phyloP scores from a whole-genome alignment of 164 flowering plant genomes.

The Aristolochia contorta region DNA sequence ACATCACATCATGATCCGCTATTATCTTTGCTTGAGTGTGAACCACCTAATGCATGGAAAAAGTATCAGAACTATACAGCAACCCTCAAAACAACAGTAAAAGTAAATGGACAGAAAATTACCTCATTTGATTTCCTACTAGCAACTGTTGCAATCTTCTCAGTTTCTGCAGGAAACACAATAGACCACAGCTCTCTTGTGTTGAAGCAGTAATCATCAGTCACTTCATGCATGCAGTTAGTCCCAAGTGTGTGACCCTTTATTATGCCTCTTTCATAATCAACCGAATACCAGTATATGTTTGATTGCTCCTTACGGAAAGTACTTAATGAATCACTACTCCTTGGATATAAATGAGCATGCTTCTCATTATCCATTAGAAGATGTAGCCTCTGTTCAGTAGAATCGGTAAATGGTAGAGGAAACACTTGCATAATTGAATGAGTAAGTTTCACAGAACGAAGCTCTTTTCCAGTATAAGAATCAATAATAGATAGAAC shows the following conservation, averaged over 20 bases:
- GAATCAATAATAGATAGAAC: constrained; percentile 85
- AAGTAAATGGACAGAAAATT: constrained; percentile 2
- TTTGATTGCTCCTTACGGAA: constrained; percentile 55
- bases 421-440: constrained; percentile 66
- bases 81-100: neutral
- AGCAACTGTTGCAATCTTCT: constrained; percentile 64
- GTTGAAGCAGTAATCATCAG: constrained; percentile 73
- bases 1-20: constrained; percentile 78
- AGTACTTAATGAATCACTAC: constrained; percentile 51
- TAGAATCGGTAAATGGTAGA: constrained; percentile 74
- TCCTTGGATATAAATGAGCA: constrained; percentile 70
- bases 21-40: constrained; percentile 90
- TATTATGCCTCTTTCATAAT: constrained; percentile 51
- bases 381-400: constrained; percentile 82
- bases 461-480: constrained; percentile 71
- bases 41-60: constrained; percentile 47
- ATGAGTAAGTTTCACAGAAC: constrained; percentile 36
- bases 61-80: neutral
- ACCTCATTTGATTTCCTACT: constrained; percentile 83
- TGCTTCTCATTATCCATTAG: constrained; percentile 44
- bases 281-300: constrained; percentile 84
- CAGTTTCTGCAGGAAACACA: constrained; percentile 85
- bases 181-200: constrained; percentile 73
- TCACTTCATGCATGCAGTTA: constrained; percentile 31
- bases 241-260: constrained; percentile 53